phyloP scores from a whole-genome alignment of 495 filamentous ascomycete genomes.

The Aspergillus carlsbadensis region DNA sequence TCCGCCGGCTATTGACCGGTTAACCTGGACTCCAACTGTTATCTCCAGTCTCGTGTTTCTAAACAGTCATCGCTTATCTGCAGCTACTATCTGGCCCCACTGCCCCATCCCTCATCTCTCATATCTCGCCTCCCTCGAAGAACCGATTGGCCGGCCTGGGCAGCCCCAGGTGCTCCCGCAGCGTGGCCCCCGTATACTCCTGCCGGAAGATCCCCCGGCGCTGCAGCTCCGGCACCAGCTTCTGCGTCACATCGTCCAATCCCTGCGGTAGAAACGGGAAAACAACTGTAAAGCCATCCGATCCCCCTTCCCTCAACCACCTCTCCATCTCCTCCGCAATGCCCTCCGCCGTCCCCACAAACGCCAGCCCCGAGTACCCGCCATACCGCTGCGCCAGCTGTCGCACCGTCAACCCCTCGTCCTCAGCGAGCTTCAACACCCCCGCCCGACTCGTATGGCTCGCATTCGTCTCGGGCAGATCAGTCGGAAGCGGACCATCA shows the following conservation, averaged over 20 bases:
- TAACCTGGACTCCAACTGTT: constrained; percentile 2
- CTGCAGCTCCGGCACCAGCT: constrained; percentile 51
- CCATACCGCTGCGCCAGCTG: constrained; percentile 52
- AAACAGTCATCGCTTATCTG: neutral
- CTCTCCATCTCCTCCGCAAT: constrained; percentile 50
- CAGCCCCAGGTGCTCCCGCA: constrained; percentile 53
- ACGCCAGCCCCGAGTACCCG: constrained; percentile 50
- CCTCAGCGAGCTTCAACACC: constrained; percentile 40
- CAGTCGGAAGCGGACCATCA: constrained; percentile 45
- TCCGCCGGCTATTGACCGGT: neutral
- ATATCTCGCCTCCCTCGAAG: constrained; percentile 25
- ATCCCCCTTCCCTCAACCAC: constrained; percentile 46
- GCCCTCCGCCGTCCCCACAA: constrained; percentile 48
- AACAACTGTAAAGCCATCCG: constrained; percentile 47
- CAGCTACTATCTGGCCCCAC: neutral
- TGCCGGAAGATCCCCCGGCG: constrained; percentile 48
- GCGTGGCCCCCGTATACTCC: constrained; percentile 39
- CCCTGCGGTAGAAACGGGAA: constrained; percentile 53
- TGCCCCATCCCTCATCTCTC: neutral
- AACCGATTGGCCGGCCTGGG: constrained; percentile 51
- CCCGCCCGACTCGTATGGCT: constrained; percentile 49
- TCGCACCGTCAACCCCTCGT: constrained; percentile 46
- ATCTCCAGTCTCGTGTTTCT: neutral
- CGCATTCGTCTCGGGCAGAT: constrained; percentile 52
- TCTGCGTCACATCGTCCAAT: constrained; percentile 48